phyloP scores from a whole-genome alignment of 345 rosid genomes.

The Noccaea bulbosa region DNA sequence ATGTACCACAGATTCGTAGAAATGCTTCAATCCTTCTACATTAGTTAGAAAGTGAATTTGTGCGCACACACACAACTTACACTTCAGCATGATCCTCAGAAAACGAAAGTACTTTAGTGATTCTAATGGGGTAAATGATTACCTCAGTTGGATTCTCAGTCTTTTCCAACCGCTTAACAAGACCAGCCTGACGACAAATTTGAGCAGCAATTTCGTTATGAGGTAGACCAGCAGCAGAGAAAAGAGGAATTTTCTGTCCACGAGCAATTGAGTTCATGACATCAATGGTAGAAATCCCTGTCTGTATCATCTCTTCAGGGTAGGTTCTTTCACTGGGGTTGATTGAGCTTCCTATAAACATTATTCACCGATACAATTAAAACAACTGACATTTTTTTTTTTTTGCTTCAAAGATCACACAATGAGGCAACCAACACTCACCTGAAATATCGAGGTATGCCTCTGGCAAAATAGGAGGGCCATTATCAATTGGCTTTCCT shows the following conservation, averaged over 20 bases:
- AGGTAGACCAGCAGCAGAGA: constrained; percentile 99
- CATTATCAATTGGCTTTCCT: constrained; percentile 98
- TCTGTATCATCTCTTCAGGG: constrained; percentile 99
- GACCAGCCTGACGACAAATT: constrained; percentile 99
- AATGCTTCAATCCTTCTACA: not conserved
- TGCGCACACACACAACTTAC: not conserved
- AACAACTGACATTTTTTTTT: not conserved
- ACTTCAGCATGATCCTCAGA: constrained; percentile 6
- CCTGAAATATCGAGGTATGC: constrained; percentile 98
- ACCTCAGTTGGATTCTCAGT: constrained; percentile 79
- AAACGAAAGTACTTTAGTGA: constrained; percentile 1
- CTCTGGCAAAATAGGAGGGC: constrained; percentile 97
- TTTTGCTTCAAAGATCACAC: constrained; percentile 3
- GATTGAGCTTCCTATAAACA: constrained; percentile 83
- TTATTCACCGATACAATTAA: not conserved
- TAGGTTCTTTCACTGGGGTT: constrained; percentile 99
- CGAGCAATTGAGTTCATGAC: constrained; percentile 99
- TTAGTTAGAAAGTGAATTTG: constrained; percentile 13
- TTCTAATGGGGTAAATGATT: constrained; percentile 23
- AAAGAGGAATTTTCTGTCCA: constrained; percentile 98
- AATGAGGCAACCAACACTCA: constrained; percentile 31
- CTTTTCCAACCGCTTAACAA: constrained; percentile 97
- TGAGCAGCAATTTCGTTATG: constrained; percentile 99
- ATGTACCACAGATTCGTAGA: not conserved
- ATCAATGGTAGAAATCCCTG: constrained; percentile 99